Evolutionary conservation across 2,329 filamentous ascomycete species (phyloP), one percentile per base, ranked within the genome.

Genomic region (Aureobasidium sp.): DNA sequence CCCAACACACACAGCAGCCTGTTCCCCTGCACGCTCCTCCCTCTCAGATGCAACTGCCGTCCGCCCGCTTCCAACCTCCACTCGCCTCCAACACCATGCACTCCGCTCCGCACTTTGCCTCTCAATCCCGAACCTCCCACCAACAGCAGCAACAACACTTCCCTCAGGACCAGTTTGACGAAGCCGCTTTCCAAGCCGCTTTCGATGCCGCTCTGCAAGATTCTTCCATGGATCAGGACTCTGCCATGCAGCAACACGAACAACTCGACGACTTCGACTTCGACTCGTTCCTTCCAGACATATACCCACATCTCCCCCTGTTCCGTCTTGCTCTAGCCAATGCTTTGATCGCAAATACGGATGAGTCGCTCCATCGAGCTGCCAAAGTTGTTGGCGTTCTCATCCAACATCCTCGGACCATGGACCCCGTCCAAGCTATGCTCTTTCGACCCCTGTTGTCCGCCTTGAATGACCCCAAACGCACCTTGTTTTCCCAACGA

Each of bases 181-280:
- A 82, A 40, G 80, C 76, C 21, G 81, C 81, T 17, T 83, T 84
- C 64, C 80, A 78, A 53, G 69, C 74, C 50, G 81, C 81, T 2
- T 84, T 84, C 65, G 78, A 79, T 43, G 72, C 75, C 61, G 77
- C 75, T 23, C 70, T 74, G 47, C 70, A 74, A 51, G 74, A 78
- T 35, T 35, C 54, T 55, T 29, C 67, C 68, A 17, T 66, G 67
- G 37, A 62, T 46, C 19, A 60, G 33, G 46, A 57, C 50, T n/a
- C 55, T 60, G 37, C 45, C 61, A 27, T 61, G 42, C 33, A 58
- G 46, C 53, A 58, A 43, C 37, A 59, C 42, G 38, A 50, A 45
- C 19, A 60, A 62, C 31, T 61, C 2, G 63, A 43, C 62, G 63
- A 49, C 23, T 25, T 53, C 23, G 35, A 53, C 23, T 53, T 40